Base-by-base conservation (phyloP, 257 asterid species). In the Vinca minor region DNA sequence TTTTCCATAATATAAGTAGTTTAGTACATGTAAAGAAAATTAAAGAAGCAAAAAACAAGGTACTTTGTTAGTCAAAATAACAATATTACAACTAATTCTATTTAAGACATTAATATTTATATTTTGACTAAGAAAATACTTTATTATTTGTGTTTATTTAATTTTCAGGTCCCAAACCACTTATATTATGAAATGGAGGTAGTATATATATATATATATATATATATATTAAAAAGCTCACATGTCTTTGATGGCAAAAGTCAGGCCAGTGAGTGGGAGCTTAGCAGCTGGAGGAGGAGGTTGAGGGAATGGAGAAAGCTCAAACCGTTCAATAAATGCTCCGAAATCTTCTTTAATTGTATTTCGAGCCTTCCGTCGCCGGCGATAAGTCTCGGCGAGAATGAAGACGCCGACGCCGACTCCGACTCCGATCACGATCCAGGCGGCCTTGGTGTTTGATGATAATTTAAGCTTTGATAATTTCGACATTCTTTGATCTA, bases 281-380 rank as follows among this genome's bases (percentile, higher is more conserved):
- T 83, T 87, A 66, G 97, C 88, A 18, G 99, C 95, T 1, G 99
- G 99, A 21, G 97, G 99, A 64, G 96, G 94, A 0, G 96, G 97
- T 73, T 85, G 96, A 76, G 94, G 84, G 69, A 79, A 87, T 14
- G 99, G 95, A 23, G 73, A 78, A 35, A 93, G 81, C 77, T 87
- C 84, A 39, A 93, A 79, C 32, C 86, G 87, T 48, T 84, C 84
- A 29, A 87, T 31, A 69, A 93, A 87, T 34, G 99, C 97, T 48
- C 99, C 99, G 10, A 80, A 87, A 66, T 89, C 95, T 67, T 84
- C 84, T 72, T 78, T 87, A 15, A 81, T 73, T 32, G 25, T 28
- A 60, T 66, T 70, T 41, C 61, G 79, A 53, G 82, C 74, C 53
- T 66, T 84, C 71, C 78, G 65, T 59, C 93, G 90, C 59, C 98